Evolutionary conservation across 2,329 filamentous ascomycete species (phyloP).

Genomic region (Fusarium tanahbumbuense): DNA sequence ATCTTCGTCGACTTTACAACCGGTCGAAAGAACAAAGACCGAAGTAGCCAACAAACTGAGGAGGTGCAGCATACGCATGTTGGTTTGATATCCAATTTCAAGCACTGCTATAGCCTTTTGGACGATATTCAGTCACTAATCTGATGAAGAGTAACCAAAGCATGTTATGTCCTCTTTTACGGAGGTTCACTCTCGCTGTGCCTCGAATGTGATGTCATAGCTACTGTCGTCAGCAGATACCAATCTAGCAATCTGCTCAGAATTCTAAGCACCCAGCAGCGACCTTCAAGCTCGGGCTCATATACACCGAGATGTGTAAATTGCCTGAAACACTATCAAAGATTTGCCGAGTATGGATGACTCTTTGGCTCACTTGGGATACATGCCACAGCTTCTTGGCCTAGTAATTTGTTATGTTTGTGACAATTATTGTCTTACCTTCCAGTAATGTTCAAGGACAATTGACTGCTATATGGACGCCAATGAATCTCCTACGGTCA

Average conservation of each 20-base stretch:
- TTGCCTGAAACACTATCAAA: background rate
- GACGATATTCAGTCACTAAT: too few relatives aligned
- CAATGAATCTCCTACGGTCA: too few relatives aligned
- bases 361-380: too few relatives aligned
- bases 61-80: background rate
- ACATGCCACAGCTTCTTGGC: too few relatives aligned
- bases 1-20: conserved; percentile 43
- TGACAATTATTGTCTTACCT: too few relatives aligned
- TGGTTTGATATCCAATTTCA: background rate
- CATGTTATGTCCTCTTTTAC: too few relatives aligned
- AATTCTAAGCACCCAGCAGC: background rate
- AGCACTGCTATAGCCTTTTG: too few relatives aligned
- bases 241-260: background rate
- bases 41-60: background rate
- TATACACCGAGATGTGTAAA: background rate
- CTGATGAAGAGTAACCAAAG: too few relatives aligned
- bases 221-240: background rate
- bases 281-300: background rate
- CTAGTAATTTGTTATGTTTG: too few relatives aligned
- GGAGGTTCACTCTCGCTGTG: background rate
- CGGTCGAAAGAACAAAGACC: background rate
- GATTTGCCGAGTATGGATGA: too few relatives aligned
- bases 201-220: background rate
- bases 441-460: too few relatives aligned
- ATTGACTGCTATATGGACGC: too few relatives aligned